These are phyloP conservation scores for Populus tremula DNA, from an alignment of 345 rosid genomes.

Conservation along the genomic window DNA sequence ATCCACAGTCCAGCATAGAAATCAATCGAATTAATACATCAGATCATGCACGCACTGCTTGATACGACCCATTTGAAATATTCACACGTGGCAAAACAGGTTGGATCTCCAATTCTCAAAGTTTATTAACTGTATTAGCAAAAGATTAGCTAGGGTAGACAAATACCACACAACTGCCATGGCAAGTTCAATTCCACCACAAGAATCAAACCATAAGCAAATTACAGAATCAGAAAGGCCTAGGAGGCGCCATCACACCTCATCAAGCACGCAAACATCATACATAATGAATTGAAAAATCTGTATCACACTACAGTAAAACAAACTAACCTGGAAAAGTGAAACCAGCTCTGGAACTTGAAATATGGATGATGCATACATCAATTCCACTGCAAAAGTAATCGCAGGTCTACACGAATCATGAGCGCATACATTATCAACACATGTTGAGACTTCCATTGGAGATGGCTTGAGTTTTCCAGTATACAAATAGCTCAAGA, in stretches of 20 bases:
- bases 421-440: slow-evolving; percentile 62
- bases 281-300: background rate
- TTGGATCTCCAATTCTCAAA: background rate
- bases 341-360: slow-evolving; percentile 73
- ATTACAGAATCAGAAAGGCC: background rate
- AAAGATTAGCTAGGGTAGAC: background rate
- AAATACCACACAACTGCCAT: background rate
- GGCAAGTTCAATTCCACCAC: slow-evolving; percentile 8
- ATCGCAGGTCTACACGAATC: slow-evolving; percentile 88
- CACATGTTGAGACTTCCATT: slow-evolving; percentile 73
- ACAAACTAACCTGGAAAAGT: slow-evolving; percentile 65
- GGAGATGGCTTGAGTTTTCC: slow-evolving; percentile 79
- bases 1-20: background rate
- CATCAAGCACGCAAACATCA: background rate
- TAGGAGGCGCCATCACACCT: background rate
- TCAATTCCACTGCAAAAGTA: slow-evolving; percentile 71
- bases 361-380: slow-evolving; percentile 76
- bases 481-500: slow-evolving; percentile 72
- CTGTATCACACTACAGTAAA: background rate
- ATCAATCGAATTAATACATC: background rate
- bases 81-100: background rate
- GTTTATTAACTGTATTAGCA: background rate
- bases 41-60: background rate
- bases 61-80: background rate
- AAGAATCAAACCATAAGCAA: slow-evolving; percentile 2